Base-by-base conservation (phyloP, 176 grass and related monocot species). In the Lolium perenne region DNA sequence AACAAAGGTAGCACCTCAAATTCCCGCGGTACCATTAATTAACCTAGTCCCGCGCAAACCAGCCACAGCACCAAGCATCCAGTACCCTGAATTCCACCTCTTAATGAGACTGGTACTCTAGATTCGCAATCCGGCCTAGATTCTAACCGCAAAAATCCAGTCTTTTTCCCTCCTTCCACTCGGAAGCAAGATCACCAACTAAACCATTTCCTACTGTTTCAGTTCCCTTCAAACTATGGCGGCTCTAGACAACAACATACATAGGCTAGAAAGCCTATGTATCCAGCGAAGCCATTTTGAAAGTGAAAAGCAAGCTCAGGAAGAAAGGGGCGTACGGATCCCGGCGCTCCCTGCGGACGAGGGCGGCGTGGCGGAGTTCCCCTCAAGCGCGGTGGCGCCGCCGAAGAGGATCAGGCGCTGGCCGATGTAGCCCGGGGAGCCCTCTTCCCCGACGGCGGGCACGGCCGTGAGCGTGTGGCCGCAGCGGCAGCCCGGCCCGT, bases 381-480 rank as follows among this genome's bases (percentile, higher is more conserved):
- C 94, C 88, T 99, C 97, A 2, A 99, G 94, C 16, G 97, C 94
- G 20, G 97, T 99, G 57, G 97, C 97, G 1, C 97, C 97, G 3
- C 94, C 97, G 9, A 96, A 99, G 29, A 99, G 91, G 54, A 99
- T 91, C 10, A 99, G 71, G 8, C 92, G 87, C 48, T 87, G 90
- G 58, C 94, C 94, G 11, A 90, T 55, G 60, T 90, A 90, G 4
- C 90, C 97, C 6, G 88, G 82, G 58, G 88, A 45, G 59, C 94
- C 90, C 17, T 96, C 94, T 71, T 96, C 97, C 78, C 92, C 97
- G 5, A 92, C 86, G 5, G 97, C 71, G 2, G 94, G 89, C 74
- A 99, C 86, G 8, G 94, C 86, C 7, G 97, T 99, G 60, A 99
- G 87, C 25, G 97, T 99, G 86, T 99, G 97, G 1, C 97, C 97